Base-by-base conservation (phyloP, 768 basidiomycete species). In the Suillus discolor region DNA sequence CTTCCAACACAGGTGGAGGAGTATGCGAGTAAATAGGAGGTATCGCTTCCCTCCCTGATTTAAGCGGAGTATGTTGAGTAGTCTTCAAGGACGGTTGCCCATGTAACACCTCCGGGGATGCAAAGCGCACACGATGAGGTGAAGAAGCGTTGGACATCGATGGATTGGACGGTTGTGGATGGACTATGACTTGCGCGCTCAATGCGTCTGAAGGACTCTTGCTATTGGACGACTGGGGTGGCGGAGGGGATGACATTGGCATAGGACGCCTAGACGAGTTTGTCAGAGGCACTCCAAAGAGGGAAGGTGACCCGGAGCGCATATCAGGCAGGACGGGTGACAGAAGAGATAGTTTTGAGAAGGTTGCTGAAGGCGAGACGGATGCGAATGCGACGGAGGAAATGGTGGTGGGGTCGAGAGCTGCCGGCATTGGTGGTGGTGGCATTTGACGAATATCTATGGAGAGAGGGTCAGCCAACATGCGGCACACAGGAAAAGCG, bases 331-430 rank as follows among this genome's bases (percentile, higher is more conserved):
- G 23, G 15, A 77, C 65, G 60, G 80, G 78, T 54, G 77, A 77
- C 69, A 83, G 68, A 67, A 87, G 65, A 2, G 87, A 86, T 45
- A 88, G 77, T 60, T 82, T 83, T 54, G 87, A 82, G 66, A 88
- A 87, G 0, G 84, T 78, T 4, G 77, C 73, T 0, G 85, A 80
- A 1, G 85, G 85, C 0, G 85, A 86, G 3, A 73, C 71, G 3
- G 66, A 67, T n/a, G 73, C 57, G 23, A 59, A 59, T 25, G 66
- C 60, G 20, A 77, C 72, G 57, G 78, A 75, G 23, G 75, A 74
- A 38, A 79, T 66, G 5, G 79, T 78, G 38, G 81, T 80, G 6
- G 81, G 78, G 65, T 84, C 80, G 31, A 80, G 70, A 13, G 79
- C 73, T 20, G 81, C 79, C 6, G 84, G 84, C 72, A 85, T 78